Evolutionary conservation across 2,329 filamentous ascomycete genomes (phyloP).

Genomic region (Ceratocystis colombiana): DNA sequence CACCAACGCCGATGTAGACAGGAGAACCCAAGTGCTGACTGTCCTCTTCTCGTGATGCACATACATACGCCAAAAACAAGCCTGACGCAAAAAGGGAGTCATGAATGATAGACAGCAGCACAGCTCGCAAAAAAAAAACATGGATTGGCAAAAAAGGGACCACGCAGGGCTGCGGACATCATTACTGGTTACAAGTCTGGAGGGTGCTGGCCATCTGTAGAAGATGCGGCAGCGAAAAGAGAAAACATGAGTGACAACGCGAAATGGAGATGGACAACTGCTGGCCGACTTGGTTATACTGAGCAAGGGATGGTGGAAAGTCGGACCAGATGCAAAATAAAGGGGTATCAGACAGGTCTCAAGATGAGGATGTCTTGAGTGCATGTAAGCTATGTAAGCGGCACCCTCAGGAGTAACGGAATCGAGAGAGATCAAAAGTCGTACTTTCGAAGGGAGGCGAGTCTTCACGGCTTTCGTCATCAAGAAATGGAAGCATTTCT

Average conservation of each 20-base stretch:
- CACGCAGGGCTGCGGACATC: not conserved
- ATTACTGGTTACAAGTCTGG: not conserved
- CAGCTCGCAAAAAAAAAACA: not conserved
- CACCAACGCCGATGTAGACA: too few relatives aligned
- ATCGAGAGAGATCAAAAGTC: slow-evolving; percentile 20
- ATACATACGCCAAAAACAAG: not conserved
- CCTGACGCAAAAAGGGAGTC: not conserved
- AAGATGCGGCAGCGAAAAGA: not conserved
- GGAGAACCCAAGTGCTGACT: too few relatives aligned
- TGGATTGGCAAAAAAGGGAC: not conserved
- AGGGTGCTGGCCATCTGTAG: not conserved
- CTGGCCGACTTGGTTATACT: slow-evolving; percentile 8
- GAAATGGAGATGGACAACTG: slow-evolving; percentile 7
- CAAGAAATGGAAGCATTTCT: slow-evolving; percentile 46
- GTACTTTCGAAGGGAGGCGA: slow-evolving; percentile 20
- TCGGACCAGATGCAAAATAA: slow-evolving; percentile 16
- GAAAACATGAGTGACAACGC: not conserved
- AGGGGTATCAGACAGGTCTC: slow-evolving; percentile 8
- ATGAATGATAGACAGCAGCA: too few relatives aligned
- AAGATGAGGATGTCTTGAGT: not conserved
- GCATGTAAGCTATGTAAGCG: not conserved
- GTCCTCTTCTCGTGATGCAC: too few relatives aligned
- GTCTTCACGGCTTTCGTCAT: slow-evolving; percentile 38
- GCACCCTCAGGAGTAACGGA: slow-evolving; percentile 14
- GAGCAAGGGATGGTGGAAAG: not conserved